Evolutionary conservation across 2,329 filamentous ascomycete genomes (phyloP).

Genomic region (Penicillium digitatum): DNA sequence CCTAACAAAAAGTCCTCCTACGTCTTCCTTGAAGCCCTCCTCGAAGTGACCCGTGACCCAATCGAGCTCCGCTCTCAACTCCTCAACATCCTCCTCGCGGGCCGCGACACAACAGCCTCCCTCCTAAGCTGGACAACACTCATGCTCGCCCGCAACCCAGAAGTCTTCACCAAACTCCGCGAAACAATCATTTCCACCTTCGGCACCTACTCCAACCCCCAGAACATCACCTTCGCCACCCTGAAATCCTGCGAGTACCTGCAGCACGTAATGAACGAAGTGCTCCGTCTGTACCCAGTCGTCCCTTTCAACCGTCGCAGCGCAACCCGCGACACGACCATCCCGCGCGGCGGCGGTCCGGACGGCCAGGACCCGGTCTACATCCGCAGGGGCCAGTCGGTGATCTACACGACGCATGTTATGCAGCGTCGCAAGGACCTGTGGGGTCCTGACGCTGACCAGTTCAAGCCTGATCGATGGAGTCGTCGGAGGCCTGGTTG

Average conservation of each 20-base stretch:
- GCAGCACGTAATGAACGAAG: constrained; percentile 38
- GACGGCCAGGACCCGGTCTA: constrained; percentile 59
- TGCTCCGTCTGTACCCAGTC: constrained; percentile 45
- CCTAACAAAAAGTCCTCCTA: constrained; percentile 38
- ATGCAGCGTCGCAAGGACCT: constrained; percentile 66
- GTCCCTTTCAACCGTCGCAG: constrained; percentile 47
- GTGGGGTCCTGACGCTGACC: constrained; percentile 46
- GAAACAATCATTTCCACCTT: constrained; percentile 35
- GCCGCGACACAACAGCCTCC: constrained; percentile 52
- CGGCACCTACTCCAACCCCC: constrained; percentile 38
- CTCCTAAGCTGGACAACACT: constrained; percentile 46
- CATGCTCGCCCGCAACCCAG: constrained; percentile 41
- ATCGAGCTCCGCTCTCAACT: constrained; percentile 48
- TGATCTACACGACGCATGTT: constrained; percentile 64
- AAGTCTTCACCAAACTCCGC: constrained; percentile 36
- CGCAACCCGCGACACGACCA: constrained; percentile 41
- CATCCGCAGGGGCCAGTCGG: constrained; percentile 60
- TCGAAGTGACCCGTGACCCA: constrained; percentile 46
- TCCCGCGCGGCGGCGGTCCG: constrained; percentile 56
- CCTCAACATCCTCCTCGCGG: constrained; percentile 51
- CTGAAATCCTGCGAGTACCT: constrained; percentile 43
- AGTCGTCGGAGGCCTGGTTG: constrained; percentile 60
- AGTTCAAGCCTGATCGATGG: constrained; percentile 68
- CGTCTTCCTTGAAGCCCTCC: constrained; percentile 50
- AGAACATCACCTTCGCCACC: constrained; percentile 41